phyloP scores from a whole-genome alignment of 768 basidiomycete genomes.

The Lyophyllum decastes region DNA sequence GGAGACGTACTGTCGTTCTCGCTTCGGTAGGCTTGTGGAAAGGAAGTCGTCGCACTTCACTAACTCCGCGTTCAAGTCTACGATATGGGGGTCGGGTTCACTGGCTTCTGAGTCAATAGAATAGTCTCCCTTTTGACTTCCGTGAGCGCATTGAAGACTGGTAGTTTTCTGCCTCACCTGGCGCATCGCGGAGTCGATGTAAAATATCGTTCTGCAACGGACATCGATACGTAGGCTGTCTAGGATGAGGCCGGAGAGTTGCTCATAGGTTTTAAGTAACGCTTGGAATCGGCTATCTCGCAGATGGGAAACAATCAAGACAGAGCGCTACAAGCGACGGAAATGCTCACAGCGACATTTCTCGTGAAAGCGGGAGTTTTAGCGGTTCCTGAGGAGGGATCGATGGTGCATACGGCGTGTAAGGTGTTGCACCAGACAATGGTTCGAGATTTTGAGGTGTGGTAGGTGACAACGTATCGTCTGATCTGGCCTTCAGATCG shows the following conservation, averaged over 20 bases:
- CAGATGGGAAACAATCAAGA: not conserved
- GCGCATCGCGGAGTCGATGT: constrained; percentile 77
- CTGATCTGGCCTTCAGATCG: constrained; percentile 61
- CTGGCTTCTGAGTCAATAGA: constrained; percentile 76
- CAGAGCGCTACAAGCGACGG: not conserved
- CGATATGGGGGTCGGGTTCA: constrained; percentile 90
- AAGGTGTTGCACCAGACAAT: constrained; percentile 46
- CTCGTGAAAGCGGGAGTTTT: constrained; percentile 76
- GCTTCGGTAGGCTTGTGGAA: constrained; percentile 57
- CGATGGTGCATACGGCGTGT: constrained; percentile 48
- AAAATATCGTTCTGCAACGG: constrained; percentile 80
- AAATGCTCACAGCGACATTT: constrained; percentile 81
- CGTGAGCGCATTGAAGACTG: constrained; percentile 10
- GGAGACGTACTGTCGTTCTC: constrained; percentile 64
- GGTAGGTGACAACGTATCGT: constrained; percentile 54
- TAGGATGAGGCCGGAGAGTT: constrained; percentile 83
- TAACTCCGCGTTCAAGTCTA: constrained; percentile 83
- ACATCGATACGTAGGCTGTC: constrained; percentile 88
- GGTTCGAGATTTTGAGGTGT: constrained; percentile 53
- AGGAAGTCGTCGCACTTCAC: constrained; percentile 74
- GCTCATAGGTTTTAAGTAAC: constrained; percentile 86
- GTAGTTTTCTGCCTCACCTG: constrained; percentile 47
- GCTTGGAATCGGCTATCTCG: constrained; percentile 82
- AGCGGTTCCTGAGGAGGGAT: constrained; percentile 49
- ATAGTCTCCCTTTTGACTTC: constrained; percentile 72